Conservation (phyloP, 139 green algal genomes). For the Nannochloris sp. region DNA sequence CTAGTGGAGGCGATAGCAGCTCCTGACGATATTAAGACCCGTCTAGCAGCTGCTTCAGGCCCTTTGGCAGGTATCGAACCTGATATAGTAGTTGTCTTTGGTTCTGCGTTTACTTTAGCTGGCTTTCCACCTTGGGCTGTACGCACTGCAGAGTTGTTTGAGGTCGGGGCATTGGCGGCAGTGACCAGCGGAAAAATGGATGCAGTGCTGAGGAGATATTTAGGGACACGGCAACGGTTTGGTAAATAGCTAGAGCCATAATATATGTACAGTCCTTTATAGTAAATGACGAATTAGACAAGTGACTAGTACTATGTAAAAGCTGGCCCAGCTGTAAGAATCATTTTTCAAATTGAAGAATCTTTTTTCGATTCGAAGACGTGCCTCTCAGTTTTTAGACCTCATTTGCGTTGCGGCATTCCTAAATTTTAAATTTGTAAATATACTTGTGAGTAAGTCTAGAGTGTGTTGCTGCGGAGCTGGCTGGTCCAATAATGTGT, state of each 20-base stretch:
- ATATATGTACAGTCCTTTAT: too few relatives aligned
- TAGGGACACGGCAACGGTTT: constrained; percentile 26
- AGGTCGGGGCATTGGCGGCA: constrained; percentile 13
- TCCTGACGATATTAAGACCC: background rate
- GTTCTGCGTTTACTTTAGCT: constrained; percentile 13
- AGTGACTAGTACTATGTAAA: too few relatives aligned
- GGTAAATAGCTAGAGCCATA: background rate
- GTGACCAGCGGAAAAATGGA: constrained; percentile 9
- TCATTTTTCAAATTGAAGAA: too few relatives aligned
- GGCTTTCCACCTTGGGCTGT: constrained; percentile 38
- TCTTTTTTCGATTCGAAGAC: too few relatives aligned
- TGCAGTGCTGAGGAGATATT: constrained; percentile 11
- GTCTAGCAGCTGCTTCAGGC: constrained; percentile 6
- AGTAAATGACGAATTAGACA: too few relatives aligned
- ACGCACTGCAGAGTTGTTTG: constrained; percentile 29
- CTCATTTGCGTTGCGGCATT: too few relatives aligned
- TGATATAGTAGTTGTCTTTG: constrained; percentile 21
- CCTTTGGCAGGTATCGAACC: constrained; percentile 10
- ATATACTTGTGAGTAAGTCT: too few relatives aligned
- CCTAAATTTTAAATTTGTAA: too few relatives aligned
- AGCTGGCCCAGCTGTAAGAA: too few relatives aligned
- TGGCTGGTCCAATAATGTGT: too few relatives aligned
- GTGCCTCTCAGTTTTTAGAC: too few relatives aligned
- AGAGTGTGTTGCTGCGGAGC: too few relatives aligned
- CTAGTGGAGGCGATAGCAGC: constrained; percentile 4